Conservation (phyloP, 192 early-diverging fungal genomes). For the Backusella luteola region DNA sequence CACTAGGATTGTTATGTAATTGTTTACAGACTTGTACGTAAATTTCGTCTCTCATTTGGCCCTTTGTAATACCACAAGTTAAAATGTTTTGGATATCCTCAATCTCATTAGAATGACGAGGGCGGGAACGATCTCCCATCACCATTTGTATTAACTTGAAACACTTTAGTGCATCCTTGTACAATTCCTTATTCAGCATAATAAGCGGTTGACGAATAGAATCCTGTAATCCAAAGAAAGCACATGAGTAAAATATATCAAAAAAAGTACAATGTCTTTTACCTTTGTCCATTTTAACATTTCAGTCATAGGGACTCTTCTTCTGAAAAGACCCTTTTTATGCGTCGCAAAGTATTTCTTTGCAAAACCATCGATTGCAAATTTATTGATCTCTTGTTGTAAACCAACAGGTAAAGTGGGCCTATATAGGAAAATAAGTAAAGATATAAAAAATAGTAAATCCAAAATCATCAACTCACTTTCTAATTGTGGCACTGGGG, state of each 20-base stretch:
- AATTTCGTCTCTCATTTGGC: slow-evolving; percentile 87
- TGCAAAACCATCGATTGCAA: slow-evolving; percentile 84
- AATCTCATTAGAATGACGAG: slow-evolving; percentile 35
- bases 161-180: slow-evolving; percentile 82
- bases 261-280: neutral
- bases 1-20: slow-evolving; percentile 71
- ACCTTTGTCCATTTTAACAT: slow-evolving; percentile 81
- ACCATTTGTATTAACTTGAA: slow-evolving; percentile 84
- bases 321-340: slow-evolving; percentile 78
- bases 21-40: slow-evolving; percentile 95
- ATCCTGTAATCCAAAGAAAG: slow-evolving; percentile 44
- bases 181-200: slow-evolving; percentile 76
- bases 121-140: slow-evolving; percentile 69
- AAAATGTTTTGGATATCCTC: slow-evolving; percentile 76
- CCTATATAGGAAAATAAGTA: neutral
- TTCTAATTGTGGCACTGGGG: neutral
- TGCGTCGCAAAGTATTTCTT: slow-evolving; percentile 88
- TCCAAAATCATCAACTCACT: neutral
- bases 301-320: slow-evolving; percentile 83
- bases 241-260: slow-evolving; percentile 5
- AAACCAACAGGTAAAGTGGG: slow-evolving; percentile 48
- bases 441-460: neutral
- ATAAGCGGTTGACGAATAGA: slow-evolving; percentile 77
- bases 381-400: slow-evolving; percentile 71
- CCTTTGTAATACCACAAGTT: slow-evolving; percentile 71